These are phyloP conservation scores for Rhizophora mangle DNA, from an alignment of 345 rosid species.

Conservation along the genomic window DNA sequence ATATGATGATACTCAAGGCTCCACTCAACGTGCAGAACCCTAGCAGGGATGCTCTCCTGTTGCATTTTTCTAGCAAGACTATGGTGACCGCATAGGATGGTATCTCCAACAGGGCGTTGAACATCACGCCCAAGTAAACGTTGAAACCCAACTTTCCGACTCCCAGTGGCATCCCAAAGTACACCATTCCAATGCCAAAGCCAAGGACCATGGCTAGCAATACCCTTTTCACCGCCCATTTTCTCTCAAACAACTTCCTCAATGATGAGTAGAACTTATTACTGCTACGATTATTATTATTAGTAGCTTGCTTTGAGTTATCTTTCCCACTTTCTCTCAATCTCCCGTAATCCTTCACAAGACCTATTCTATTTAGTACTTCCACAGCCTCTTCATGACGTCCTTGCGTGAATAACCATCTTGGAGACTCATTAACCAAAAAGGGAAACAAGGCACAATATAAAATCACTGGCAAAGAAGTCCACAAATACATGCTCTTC, in stretches of 20 bases:
- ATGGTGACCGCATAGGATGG: too few relatives aligned
- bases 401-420: constrained; percentile 53
- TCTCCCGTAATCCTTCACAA: too few relatives aligned
- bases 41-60: too few relatives aligned
- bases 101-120: too few relatives aligned
- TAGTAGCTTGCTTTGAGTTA: too few relatives aligned
- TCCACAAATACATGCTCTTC: constrained; percentile 47
- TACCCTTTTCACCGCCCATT: background rate
- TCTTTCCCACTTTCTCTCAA: too few relatives aligned
- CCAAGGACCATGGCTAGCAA: background rate
- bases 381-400: constrained; percentile 23
- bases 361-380: too few relatives aligned
- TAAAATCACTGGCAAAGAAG: constrained; percentile 40
- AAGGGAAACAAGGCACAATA: constrained; percentile 31
- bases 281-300: too few relatives aligned
- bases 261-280: background rate
- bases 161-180: background rate
- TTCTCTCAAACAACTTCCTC: background rate
- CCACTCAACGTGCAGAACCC: too few relatives aligned
- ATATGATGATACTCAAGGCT: too few relatives aligned
- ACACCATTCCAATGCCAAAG: constrained; percentile 10
- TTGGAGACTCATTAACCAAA: constrained; percentile 48
- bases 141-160: constrained; percentile 2
- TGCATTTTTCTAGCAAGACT: too few relatives aligned
- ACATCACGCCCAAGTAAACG: background rate